These are phyloP conservation scores for Pseudocercospora fijiensis DNA, from an alignment of 2,329 filamentous ascomycete species.

Conservation along the genomic window DNA sequence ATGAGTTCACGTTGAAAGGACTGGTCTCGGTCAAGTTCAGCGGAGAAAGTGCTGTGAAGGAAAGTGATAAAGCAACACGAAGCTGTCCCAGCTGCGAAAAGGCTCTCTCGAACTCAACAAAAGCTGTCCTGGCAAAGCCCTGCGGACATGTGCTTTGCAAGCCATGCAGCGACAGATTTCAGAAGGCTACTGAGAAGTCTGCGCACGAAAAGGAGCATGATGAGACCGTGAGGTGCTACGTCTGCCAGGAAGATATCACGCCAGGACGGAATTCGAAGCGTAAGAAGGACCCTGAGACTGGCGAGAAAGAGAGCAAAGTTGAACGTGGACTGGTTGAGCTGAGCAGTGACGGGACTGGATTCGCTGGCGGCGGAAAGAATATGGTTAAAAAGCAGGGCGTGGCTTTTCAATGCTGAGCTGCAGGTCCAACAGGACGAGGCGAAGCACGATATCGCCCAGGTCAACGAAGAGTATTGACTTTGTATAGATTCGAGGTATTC, in stretches of 20 bases:
- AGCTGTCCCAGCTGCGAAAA: conserved; percentile 87
- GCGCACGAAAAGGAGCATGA: conserved; percentile 60
- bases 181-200: conserved; percentile 58
- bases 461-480: too few species aligned
- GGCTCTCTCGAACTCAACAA: conserved; percentile 74
- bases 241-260: conserved; percentile 79
- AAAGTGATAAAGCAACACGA: conserved; percentile 42
- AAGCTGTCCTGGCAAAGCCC: conserved; percentile 77
- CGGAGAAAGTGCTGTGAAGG: conserved; percentile 59
- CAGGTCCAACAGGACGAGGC: not conserved
- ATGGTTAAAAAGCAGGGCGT: conserved; percentile 76
- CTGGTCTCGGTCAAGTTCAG: conserved; percentile 76
- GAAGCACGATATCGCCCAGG: too few species aligned
- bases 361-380: conserved; percentile 81
- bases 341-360: conserved; percentile 84
- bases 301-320: conserved; percentile 54
- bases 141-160: conserved; percentile 92
- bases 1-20: conserved; percentile 74
- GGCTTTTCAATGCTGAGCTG: conserved; percentile 71
- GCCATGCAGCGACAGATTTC: conserved; percentile 79
- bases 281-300: conserved; percentile 26
- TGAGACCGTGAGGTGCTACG: conserved; percentile 67
- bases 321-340: conserved; percentile 75
- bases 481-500: too few species aligned
- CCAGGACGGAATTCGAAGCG: conserved; percentile 32